A percentile compares a stretch with the other conserved stretches of the same genome.
Evolutionary conservation across 768 basidiomycete species (phyloP).

Genomic region (Mycena pura): DNA sequence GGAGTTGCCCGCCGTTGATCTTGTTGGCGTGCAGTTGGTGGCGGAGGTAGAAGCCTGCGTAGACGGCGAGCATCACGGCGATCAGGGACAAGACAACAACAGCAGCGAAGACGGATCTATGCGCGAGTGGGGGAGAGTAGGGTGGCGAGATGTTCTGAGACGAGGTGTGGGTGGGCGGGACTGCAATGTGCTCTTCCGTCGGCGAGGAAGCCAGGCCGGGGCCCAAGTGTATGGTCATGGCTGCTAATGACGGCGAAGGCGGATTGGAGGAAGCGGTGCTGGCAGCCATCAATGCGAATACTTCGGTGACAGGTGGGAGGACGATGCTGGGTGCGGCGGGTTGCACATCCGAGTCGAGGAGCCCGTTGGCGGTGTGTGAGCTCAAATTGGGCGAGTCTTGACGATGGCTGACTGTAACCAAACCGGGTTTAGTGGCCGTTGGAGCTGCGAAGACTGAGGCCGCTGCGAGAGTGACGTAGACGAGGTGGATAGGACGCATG

Average conservation of each 20-base stretch:
- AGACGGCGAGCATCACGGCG: conserved; percentile 14
- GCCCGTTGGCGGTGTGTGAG: conserved; percentile 1
- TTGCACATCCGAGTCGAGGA: neutral
- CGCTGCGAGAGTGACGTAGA: conserved; percentile 13
- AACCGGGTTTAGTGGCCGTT: neutral
- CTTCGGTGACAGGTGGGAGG: conserved; percentile 13
- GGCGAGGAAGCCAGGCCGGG: conserved; percentile 14
- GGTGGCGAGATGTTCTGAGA: neutral
- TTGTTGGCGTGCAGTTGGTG: conserved; percentile 8
- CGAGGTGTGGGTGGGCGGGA: conserved; percentile 4
- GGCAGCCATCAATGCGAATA: conserved; percentile 24
- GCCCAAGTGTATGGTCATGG: conserved; percentile 7
- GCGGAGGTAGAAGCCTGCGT: conserved; percentile 20
- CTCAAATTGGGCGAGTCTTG: conserved; percentile 1
- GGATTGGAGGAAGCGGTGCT: neutral
- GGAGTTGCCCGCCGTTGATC: neutral
- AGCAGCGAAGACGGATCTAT: conserved; percentile 14
- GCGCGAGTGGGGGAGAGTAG: neutral
- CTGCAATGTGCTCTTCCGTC: conserved; percentile 1
- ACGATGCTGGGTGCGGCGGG: neutral
- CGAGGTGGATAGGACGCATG: conserved; percentile 16
- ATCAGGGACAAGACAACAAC: conserved; percentile 23
- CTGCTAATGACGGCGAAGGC: neutral
- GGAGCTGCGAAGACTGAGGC: conserved; percentile 17
- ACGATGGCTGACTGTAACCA: neutral